Evolutionary conservation across 148 eudicot genomes (phyloP).

Genomic region (Persicaria maculosa): DNA sequence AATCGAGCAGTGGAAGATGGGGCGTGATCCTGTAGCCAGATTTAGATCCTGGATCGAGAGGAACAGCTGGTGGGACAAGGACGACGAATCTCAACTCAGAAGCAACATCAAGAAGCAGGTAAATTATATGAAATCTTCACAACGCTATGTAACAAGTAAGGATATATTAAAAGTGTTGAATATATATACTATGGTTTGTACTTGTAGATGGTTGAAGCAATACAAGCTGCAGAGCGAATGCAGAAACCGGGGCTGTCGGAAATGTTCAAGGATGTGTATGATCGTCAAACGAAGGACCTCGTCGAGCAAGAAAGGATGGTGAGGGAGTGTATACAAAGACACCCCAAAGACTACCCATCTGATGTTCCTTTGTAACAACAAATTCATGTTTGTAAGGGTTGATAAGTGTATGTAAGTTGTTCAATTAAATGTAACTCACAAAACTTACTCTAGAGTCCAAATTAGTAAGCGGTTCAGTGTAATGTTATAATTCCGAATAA

Average conservation of each 20-base stretch:
- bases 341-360: conserved; percentile 57
- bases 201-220: conserved; percentile 55
- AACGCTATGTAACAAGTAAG: conserved; percentile 28
- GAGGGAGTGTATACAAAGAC: conserved; percentile 40
- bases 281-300: conserved; percentile 37
- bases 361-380: conserved; percentile 4
- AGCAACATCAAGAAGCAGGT: conserved; percentile 42
- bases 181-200: not conserved
- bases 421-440: not conserved
- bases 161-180: conserved; percentile 51
- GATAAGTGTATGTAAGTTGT: not conserved
- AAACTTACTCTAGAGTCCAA: not conserved
- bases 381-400: not conserved
- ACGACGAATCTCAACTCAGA: conserved; percentile 43
- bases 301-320: conserved; percentile 50
- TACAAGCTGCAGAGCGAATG: conserved; percentile 58
- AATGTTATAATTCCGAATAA: too few species aligned
- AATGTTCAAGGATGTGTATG: conserved; percentile 61
- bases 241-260: conserved; percentile 53
- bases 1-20: conserved; percentile 55
- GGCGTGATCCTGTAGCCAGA: conserved; percentile 36
- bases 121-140: not conserved
- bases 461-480: too few species aligned
- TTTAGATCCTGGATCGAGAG: conserved; percentile 52
- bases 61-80: conserved; percentile 66